Percentiles rank a stretch among this genome's conserved stretches.
Conservation (phyloP, 129 eudicot genomes). For the Ambrosia trifida region DNA sequence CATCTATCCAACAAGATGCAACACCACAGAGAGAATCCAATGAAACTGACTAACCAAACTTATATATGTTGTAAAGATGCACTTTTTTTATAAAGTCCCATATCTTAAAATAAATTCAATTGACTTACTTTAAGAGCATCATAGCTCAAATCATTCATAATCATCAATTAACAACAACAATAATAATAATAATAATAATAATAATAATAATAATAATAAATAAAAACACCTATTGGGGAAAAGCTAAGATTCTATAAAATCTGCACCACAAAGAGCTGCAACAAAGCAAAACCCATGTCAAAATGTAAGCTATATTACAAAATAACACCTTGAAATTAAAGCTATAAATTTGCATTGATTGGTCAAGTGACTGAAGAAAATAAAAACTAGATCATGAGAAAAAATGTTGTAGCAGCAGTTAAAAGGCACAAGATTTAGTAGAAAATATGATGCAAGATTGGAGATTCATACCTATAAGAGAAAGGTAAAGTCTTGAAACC, state of each 20-base stretch:
- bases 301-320: neutral
- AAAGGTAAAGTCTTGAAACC: conserved; percentile 22
- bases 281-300: conserved; percentile 32
- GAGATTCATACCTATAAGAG: conserved; percentile 49
- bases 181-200: too few species aligned
- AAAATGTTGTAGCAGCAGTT: conserved; percentile 14
- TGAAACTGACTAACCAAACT: too few species aligned
- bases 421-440: conserved; percentile 8
- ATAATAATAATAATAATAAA: too few species aligned
- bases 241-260: conserved; percentile 32
- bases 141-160: too few species aligned
- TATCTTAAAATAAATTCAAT: too few species aligned
- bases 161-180: too few species aligned
- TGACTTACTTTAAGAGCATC: too few species aligned
- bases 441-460: conserved; percentile 26
- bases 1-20: too few species aligned
- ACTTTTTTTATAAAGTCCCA: too few species aligned
- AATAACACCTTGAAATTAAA: conserved; percentile 7
- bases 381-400: conserved; percentile 29
- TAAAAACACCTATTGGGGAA: conserved; percentile 28
- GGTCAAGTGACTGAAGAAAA: conserved; percentile 19
- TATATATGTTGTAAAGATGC: too few species aligned
- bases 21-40: too few species aligned
- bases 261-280: conserved; percentile 19
- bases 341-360: conserved; percentile 14